Conservation (phyloP, 2,329 filamentous ascomycete species). For the Stachybotrys chartarum region DNA sequence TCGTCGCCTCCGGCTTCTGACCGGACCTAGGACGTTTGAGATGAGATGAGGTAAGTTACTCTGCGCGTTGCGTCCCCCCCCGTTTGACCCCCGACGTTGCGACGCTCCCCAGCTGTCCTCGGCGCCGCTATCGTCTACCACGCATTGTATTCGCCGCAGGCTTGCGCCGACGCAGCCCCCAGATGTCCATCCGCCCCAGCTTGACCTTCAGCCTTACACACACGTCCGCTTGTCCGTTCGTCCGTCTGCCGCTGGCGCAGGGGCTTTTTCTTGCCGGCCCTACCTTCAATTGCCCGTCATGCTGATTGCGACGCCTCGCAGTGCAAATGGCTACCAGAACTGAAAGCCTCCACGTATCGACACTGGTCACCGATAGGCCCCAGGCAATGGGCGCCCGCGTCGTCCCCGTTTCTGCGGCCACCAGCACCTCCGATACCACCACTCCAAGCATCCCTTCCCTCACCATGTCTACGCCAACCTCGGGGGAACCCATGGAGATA, state of each 20-base stretch:
- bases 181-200: not conserved
- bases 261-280: conserved; percentile 7
- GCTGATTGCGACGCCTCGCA: conserved; percentile 20
- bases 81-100: not conserved
- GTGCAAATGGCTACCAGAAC: conserved; percentile 46
- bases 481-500: conserved; percentile 55
- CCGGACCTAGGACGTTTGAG: not conserved
- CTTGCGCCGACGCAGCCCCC: not conserved
- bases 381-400: conserved; percentile 45
- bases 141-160: not conserved
- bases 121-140: not conserved
- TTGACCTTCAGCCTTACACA: not conserved
- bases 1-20: not conserved
- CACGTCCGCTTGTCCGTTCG: conserved; percentile 3
- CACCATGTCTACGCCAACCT: conserved; percentile 51
- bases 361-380: conserved; percentile 30
- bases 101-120: not conserved
- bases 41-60: not conserved
- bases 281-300: conserved; percentile 6
- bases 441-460: conserved; percentile 20
- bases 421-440: conserved; percentile 8
- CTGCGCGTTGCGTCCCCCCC: too few species aligned
- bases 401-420: conserved; percentile 49
- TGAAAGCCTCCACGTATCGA: conserved; percentile 41
- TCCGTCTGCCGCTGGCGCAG: conserved; percentile 8